These are phyloP conservation scores for Haplographium delicatum DNA, from an alignment of 495 filamentous ascomycete genomes.

Conservation along the genomic window DNA sequence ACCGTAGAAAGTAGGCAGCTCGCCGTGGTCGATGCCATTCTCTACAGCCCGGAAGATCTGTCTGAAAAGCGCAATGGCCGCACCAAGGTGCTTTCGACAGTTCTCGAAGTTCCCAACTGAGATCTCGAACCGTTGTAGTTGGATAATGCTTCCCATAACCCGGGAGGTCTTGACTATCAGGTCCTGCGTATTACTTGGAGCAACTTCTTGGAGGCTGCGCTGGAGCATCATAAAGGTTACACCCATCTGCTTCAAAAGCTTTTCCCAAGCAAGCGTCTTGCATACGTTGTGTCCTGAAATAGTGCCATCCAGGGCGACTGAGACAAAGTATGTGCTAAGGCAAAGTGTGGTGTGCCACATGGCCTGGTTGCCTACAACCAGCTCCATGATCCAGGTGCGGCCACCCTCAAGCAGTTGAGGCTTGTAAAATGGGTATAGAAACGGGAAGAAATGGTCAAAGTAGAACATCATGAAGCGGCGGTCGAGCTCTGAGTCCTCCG, in stretches of 20 bases:
- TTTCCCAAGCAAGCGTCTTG: constrained; percentile 27
- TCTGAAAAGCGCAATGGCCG: constrained; percentile 41
- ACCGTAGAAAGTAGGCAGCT: constrained; percentile 8
- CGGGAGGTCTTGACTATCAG: constrained; percentile 17
- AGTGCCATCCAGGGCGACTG: constrained; percentile 11
- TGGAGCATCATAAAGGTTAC: constrained; percentile 35
- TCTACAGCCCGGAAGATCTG: constrained; percentile 20
- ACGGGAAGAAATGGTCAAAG: constrained; percentile 47
- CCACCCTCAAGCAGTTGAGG: constrained; percentile 41
- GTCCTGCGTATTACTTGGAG: constrained; percentile 10
- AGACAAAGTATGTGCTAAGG: constrained; percentile 44
- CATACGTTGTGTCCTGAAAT: constrained; percentile 23
- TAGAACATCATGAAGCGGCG: constrained; percentile 38
- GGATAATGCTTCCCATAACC: constrained; percentile 49
- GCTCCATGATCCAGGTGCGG: constrained; percentile 43
- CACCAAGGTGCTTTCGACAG: constrained; percentile 43
- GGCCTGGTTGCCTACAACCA: constrained; percentile 42
- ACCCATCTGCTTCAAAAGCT: constrained; percentile 37
- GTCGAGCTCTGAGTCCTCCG: constrained; percentile 7
- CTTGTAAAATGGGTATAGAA: constrained; percentile 50
- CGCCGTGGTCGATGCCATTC: constrained; percentile 1
- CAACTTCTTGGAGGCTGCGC: constrained; percentile 19
- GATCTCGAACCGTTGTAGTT: constrained; percentile 46
- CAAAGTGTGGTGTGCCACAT: constrained; percentile 41
- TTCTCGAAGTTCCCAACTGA: constrained; percentile 38